These are phyloP conservation scores for Alloteropsis semialata DNA, from an alignment of 176 grass and related monocot genomes.

Conservation along the genomic window DNA sequence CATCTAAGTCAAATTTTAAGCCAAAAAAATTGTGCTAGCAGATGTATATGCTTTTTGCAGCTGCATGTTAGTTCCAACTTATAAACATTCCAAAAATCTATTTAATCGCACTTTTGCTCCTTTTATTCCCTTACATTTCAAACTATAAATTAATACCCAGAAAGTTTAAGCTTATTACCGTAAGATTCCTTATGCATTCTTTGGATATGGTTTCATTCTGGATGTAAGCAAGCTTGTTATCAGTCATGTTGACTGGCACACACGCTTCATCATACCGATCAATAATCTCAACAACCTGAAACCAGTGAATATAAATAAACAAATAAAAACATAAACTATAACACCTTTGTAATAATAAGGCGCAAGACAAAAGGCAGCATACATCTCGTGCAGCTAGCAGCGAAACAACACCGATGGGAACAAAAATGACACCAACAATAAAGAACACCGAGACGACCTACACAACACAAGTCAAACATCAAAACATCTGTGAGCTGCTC, in stretches of 20 bases:
- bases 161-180: conserved; percentile 43
- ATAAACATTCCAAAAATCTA: not conserved
- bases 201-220: conserved; percentile 45
- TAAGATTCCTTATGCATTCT: conserved; percentile 72
- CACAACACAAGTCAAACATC: conserved; percentile 21
- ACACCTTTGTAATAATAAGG: not conserved
- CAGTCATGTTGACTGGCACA: conserved; percentile 48
- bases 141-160: not conserved
- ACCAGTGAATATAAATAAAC: not conserved
- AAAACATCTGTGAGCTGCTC: conserved; percentile 17
- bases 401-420: conserved; percentile 73
- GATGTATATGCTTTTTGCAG: not conserved
- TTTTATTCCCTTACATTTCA: not conserved
- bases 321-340: not conserved
- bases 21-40: not conserved
- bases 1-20: not conserved
- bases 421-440: conserved; percentile 70
- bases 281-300: conserved; percentile 89
- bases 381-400: conserved; percentile 74
- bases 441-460: conserved; percentile 91
- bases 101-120: conserved; percentile 9
- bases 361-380: conserved; percentile 25
- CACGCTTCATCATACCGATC: conserved; percentile 74
- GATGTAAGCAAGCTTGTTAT: conserved; percentile 77
- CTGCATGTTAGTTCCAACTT: not conserved